Evolutionary conservation across 2,329 filamentous ascomycete species (phyloP), one percentile per base, ranked within the genome.

Genomic region (Blastomyces gilchristii): DNA sequence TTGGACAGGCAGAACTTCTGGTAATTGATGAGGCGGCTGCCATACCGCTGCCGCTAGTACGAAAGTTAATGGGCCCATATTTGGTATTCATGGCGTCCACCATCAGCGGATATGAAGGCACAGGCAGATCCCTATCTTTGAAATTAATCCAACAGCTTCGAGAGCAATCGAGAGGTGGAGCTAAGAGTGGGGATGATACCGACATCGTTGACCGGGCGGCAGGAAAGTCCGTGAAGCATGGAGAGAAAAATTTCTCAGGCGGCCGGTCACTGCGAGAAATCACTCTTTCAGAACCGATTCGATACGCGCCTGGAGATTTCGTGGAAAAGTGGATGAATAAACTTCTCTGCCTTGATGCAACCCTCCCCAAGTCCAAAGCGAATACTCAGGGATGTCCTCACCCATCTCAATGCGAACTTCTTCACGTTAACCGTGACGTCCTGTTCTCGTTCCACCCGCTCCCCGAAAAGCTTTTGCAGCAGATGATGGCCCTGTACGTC

Each of bases 1-100:
- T 99, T 2, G 94, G 94, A 34, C 94, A 99, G 75, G 94, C 94
- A 3, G 94, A 99, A 75, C 78, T 99, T 49, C 80, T 99, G 12
- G 93, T 99, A 9, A 97, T 99, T 67, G 94, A 99, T 76, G 94
- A 99, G 77, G 94, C 94, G 18, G 94, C 94, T 14, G 95, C 95
- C 1, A 99, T 99, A 66, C 94, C 95, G 14, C 78, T 99, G 12
- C 94, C 94, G 0, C 80, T 97, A 2, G 94, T 99, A 8, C 84
- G 88, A 69, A 97, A 97, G 77, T 82, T 99, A 50, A 92, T 99
- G 85, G 94, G 94, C 0, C 93, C 93, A 16, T 99, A 99, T 75
- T 81, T 99, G 47, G 91, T 97, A 9, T 99, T 99, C 77, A 97
- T 99, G 94, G 91, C 95, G 0, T 99, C 94, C 0, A 99, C 94